A percentile compares a stretch with the other conserved stretches of the same genome.
Evolutionary conservation across 805 yeast species (phyloP).

Genomic region (Vanderwaltozyma tropicalis): DNA sequence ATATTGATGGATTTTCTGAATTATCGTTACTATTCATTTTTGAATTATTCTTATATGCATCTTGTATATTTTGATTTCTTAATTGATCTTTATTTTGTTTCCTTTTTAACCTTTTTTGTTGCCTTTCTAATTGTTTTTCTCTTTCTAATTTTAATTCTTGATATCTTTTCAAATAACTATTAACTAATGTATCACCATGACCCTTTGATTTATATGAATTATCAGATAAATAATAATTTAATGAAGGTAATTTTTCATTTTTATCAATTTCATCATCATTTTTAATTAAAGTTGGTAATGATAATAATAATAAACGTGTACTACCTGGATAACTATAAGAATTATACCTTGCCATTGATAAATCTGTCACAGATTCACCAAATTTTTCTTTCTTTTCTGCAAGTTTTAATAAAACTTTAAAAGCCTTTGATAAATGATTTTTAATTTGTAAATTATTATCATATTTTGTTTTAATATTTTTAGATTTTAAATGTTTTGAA

Average conservation of each 20-base stretch:
- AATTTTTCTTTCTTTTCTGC: background rate
- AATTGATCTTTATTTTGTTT: background rate
- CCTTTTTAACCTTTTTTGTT: background rate
- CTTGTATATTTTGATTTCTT: no score
- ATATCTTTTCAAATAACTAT: background rate
- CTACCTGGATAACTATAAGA: constrained; percentile 1
- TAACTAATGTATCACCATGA: background rate
- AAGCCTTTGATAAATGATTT: constrained; percentile 1
- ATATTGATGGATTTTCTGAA: background rate
- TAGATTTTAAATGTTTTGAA: no score
- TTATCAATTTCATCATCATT: background rate
- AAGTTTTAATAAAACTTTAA: background rate
- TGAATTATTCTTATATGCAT: no score
- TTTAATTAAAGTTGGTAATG: constrained; percentile 1
- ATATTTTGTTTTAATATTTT: background rate
- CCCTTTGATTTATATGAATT: background rate
- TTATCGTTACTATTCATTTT: background rate
- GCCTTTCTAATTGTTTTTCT: background rate
- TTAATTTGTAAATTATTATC: background rate
- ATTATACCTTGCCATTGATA: background rate
- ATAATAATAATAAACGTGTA: background rate
- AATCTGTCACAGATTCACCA: background rate
- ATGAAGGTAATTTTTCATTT: background rate
- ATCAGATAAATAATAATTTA: background rate
- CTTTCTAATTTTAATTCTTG: background rate